Conservation (phyloP, 2,329 filamentous ascomycete species). For the Xylaria sp. region DNA sequence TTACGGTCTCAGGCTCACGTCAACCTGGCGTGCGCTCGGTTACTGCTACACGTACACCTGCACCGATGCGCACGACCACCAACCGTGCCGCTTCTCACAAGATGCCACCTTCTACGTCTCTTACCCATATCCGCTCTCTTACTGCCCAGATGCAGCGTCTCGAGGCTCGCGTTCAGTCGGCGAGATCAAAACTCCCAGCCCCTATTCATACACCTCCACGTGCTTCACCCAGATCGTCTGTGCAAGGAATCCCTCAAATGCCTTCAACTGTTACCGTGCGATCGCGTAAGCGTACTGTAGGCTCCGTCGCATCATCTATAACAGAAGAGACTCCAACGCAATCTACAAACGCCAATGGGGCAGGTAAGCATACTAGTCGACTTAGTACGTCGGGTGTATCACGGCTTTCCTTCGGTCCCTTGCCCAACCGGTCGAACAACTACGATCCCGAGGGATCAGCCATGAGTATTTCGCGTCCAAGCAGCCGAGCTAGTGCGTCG, state of each 20-base stretch:
- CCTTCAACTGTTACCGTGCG: constrained; percentile 68
- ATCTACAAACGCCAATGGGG: constrained; percentile 47
- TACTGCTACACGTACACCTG: constrained; percentile 54
- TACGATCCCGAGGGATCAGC: constrained; percentile 50
- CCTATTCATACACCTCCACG: constrained; percentile 79
- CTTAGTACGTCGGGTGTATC: constrained; percentile 67
- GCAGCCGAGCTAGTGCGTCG: constrained; percentile 71
- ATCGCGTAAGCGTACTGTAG: constrained; percentile 70
- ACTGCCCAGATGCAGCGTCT: constrained; percentile 97
- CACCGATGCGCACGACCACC: constrained; percentile 53
- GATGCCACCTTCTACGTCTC: constrained; percentile 68
- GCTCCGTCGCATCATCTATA: constrained; percentile 57
- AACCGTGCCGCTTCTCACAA: constrained; percentile 54
- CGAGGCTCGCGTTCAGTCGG: constrained; percentile 90
- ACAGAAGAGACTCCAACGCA: constrained; percentile 59
- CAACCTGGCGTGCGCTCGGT: constrained; percentile 52
- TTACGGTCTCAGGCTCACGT: constrained; percentile 45
- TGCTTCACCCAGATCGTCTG: constrained; percentile 70
- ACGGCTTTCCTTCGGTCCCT: constrained; percentile 66
- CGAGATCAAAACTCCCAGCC: constrained; percentile 87
- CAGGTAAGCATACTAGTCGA: constrained; percentile 58
- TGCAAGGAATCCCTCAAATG: constrained; percentile 48
- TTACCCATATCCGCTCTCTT: constrained; percentile 90
- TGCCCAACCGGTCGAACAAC: constrained; percentile 57
- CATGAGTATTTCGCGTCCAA: constrained; percentile 66